A percentile compares a stretch with the other conserved stretches of the same genome.
Conservation (phyloP, 257 asterid genomes). For the Lycium ferocissimum region DNA sequence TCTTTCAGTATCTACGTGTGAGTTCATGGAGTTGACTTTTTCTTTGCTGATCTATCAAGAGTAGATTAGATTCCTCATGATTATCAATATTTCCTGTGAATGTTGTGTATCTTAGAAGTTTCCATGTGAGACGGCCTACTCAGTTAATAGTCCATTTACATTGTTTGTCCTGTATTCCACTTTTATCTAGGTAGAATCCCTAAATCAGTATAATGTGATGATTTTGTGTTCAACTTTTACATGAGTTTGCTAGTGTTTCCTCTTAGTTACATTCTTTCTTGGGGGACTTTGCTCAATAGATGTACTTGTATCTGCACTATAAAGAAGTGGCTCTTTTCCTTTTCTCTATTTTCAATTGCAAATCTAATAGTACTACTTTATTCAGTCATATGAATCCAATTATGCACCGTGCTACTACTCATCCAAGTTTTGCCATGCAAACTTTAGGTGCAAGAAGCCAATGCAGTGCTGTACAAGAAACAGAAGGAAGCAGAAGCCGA, state of each 20-base stretch:
- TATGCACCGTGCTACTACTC: not conserved
- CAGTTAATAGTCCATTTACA: not conserved
- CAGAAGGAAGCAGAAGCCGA: conserved; percentile 65
- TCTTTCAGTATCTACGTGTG: not conserved
- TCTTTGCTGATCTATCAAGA: not conserved
- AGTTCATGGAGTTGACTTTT: conserved; percentile 13
- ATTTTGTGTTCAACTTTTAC: not conserved
- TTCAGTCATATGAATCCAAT: not conserved
- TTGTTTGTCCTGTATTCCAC: not conserved
- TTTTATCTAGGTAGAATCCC: not conserved
- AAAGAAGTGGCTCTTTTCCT: too few species aligned
- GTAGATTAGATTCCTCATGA: not conserved
- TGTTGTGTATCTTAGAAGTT: not conserved
- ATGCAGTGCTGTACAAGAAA: conserved; percentile 69
- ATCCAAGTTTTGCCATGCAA: not conserved
- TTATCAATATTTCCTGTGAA: not conserved
- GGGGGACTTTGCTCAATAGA: not conserved
- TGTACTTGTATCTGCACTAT: not conserved
- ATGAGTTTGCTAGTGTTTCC: not conserved
- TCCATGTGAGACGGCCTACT: not conserved
- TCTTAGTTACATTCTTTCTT: not conserved
- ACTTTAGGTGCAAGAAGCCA: conserved; percentile 63
- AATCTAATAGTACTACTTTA: not conserved
- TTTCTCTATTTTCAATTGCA: not conserved
- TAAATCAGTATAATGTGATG: not conserved